Percentiles rank a stretch among this genome's conserved stretches.
These are phyloP conservation scores for Gossypium gossypioides DNA, from an alignment of 441 rosid species.

Conservation along the genomic window DNA sequence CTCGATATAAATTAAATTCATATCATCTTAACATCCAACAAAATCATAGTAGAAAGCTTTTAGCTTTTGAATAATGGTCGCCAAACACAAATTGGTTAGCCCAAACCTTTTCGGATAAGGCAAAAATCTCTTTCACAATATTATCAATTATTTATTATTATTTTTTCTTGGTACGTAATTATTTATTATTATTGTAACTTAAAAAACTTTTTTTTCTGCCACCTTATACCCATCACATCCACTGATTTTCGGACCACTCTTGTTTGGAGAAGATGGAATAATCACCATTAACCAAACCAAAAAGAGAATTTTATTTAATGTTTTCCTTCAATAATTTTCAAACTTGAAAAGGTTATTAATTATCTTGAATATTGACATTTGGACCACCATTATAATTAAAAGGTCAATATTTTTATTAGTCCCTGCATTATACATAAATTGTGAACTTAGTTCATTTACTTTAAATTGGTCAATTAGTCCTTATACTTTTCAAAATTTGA, in stretches of 20 bases:
- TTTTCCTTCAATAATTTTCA: neutral
- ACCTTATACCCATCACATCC: conserved; percentile 11
- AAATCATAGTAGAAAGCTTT: no score
- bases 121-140: conserved; percentile 5
- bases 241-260: neutral
- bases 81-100: conserved; percentile 1
- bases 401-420: neutral
- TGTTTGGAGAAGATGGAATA: neutral
- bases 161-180: no score
- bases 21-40: no score
- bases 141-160: neutral
- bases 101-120: conserved; percentile 18
- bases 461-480: no score
- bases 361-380: neutral
- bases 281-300: neutral
- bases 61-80: neutral
- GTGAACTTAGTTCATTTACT: no score
- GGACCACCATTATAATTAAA: neutral
- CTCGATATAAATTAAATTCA: no score
- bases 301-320: neutral
- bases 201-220: neutral
- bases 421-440: no score
- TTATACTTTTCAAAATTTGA: no score
- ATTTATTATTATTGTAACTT: neutral
- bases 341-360: neutral